phyloP scores from a whole-genome alignment of 1,139 yeast species.

The Lodderomyces pseudojiufengensis region DNA sequence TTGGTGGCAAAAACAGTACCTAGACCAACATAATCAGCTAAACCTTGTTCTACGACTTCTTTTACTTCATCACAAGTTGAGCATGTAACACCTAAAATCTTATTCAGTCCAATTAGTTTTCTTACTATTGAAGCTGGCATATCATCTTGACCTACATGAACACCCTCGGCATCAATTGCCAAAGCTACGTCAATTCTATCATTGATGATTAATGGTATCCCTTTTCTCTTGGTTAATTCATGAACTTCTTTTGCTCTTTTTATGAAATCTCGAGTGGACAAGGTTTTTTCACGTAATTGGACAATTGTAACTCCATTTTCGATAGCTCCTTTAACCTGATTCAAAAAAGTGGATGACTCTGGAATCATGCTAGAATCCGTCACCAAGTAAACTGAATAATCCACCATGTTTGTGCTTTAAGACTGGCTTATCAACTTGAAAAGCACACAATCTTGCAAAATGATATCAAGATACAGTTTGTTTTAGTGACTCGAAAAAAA shows the following conservation, averaged over 20 bases:
- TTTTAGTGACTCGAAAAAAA: conserved; percentile 2
- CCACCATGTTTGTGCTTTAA: conserved; percentile 19
- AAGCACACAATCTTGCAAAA: too few species aligned
- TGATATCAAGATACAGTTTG: too few species aligned
- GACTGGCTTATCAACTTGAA: too few species aligned
- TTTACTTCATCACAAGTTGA: conserved; percentile 56
- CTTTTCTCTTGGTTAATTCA: conserved; percentile 51
- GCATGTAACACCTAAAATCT: conserved; percentile 79
- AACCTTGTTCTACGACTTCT: conserved; percentile 48
- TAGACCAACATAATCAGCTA: conserved; percentile 81
- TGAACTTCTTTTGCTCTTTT: conserved; percentile 60
- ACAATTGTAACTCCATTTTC: conserved; percentile 74
- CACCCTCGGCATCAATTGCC: conserved; percentile 88
- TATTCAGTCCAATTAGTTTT: conserved; percentile 62
- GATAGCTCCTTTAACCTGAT: conserved; percentile 61
- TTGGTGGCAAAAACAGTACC: conserved; percentile 77
- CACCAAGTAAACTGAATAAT: conserved; percentile 71
- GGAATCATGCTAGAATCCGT: conserved; percentile 83
- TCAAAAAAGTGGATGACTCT: conserved; percentile 50
- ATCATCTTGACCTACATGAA: conserved; percentile 93
- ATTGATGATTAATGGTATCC: conserved; percentile 79
- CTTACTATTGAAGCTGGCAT: conserved; percentile 66
- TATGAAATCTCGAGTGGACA: conserved; percentile 67
- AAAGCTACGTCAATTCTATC: conserved; percentile 88
- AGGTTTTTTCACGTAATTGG: conserved; percentile 77